Evolutionary conservation across 1,284 basidiomycete species (phyloP).

Genomic region (Moesziomyces aphidis): DNA sequence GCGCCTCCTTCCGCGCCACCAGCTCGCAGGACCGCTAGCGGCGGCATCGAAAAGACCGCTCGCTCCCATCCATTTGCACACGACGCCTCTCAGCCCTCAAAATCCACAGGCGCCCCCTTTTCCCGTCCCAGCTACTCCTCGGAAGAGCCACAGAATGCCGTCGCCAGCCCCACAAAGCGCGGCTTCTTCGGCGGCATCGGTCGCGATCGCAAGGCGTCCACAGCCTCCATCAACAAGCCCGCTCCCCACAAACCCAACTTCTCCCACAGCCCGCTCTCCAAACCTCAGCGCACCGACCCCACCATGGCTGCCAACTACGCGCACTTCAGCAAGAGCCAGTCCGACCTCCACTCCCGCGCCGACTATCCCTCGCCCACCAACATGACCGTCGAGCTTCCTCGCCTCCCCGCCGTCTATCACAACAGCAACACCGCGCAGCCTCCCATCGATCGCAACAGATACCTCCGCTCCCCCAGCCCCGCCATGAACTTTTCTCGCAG

Average conservation of each 20-base stretch:
- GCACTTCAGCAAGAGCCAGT: constrained; percentile 55
- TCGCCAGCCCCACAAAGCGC: constrained; percentile 56
- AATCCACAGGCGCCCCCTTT: constrained; percentile 12
- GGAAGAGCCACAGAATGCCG: constrained; percentile 21
- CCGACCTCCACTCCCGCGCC: constrained; percentile 43
- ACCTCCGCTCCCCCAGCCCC: constrained; percentile 54
- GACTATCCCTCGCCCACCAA: constrained; percentile 35
- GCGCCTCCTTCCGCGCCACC: constrained; percentile 18
- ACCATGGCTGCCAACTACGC: constrained; percentile 24
- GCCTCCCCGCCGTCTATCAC: constrained; percentile 40
- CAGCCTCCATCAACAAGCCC: constrained; percentile 27
- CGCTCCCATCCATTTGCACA: constrained; percentile 11
- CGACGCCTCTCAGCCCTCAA: constrained; percentile 2
- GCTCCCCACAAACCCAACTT: constrained; percentile 30
- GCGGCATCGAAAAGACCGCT: constrained; percentile 9
- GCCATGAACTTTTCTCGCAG: constrained; percentile 57
- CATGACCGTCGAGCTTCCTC: constrained; percentile 42
- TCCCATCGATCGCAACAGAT: constrained; percentile 36
- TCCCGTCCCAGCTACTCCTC: constrained; percentile 39
- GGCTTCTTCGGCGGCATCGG: constrained; percentile 53
- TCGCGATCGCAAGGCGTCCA: constrained; percentile 50
- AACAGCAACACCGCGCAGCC: constrained; percentile 24
- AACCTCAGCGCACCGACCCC: constrained; percentile 21
- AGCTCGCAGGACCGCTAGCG: constrained; percentile 19
- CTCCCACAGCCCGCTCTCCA: constrained; percentile 42